Conservation (phyloP, 768 basidiomycete species). For the Suillus sp. region DNA sequence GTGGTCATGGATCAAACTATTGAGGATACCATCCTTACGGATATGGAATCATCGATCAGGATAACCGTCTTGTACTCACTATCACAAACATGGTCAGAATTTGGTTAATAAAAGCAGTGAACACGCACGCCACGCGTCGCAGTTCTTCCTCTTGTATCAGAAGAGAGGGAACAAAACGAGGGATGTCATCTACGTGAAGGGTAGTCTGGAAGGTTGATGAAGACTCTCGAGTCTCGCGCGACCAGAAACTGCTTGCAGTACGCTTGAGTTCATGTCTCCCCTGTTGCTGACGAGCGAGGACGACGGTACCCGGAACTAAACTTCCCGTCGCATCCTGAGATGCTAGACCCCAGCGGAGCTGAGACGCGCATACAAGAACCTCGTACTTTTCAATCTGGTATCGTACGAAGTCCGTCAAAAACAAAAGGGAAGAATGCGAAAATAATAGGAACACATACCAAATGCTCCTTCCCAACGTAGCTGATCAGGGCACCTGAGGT, state of each 20-base stretch:
- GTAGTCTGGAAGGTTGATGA: constrained; percentile 24
- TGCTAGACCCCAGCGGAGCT: constrained; percentile 35
- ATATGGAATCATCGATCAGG: constrained; percentile 43
- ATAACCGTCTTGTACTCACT: constrained; percentile 46
- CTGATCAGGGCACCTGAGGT: constrained; percentile 34
- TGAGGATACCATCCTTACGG: constrained; percentile 24
- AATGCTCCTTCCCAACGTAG: constrained; percentile 37
- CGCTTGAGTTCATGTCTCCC: constrained; percentile 10
- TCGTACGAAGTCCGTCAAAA: background rate
- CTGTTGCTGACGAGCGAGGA: constrained; percentile 27
- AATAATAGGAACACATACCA: constrained; percentile 21
- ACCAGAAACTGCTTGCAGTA: background rate
- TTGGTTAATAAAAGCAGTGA: background rate
- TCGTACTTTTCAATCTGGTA: constrained; percentile 34
- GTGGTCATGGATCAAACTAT: background rate
- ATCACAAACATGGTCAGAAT: constrained; percentile 9
- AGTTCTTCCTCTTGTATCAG: constrained; percentile 22
- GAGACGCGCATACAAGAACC: constrained; percentile 38
- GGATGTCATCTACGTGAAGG: constrained; percentile 30
- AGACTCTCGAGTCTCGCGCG: constrained; percentile 18
- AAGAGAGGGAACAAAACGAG: constrained; percentile 25
- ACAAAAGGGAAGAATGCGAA: background rate
- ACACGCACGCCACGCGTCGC: constrained; percentile 31
- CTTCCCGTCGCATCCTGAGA: constrained; percentile 12
- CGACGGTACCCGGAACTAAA: constrained; percentile 31